Percentiles rank a stretch among this genome's conserved stretches.
These are phyloP conservation scores for Penicillium angulare DNA, from an alignment of 495 filamentous ascomycete species.

Conservation along the genomic window DNA sequence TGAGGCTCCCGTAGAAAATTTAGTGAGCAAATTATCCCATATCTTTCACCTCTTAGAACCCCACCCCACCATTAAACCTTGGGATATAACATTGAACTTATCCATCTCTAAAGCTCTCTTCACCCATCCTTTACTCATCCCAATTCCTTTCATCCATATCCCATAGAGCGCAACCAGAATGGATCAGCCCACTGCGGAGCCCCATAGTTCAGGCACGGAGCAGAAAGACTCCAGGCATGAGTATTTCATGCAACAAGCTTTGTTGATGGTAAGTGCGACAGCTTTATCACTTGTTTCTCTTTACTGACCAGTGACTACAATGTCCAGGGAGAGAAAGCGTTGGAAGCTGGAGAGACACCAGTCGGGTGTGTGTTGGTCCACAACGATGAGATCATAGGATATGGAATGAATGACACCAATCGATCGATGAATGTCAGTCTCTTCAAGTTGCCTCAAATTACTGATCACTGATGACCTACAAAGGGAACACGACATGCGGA, in stretches of 20 bases:
- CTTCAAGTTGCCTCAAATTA: not conserved
- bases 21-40: too few relatives aligned
- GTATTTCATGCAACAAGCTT: slow-evolving; percentile 67
- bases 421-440: slow-evolving; percentile 69
- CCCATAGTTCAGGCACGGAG: not conserved
- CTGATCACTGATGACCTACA: slow-evolving; percentile 7
- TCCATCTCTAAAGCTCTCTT: not conserved
- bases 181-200: not conserved
- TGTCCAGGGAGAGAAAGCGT: slow-evolving; percentile 70
- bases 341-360: slow-evolving; percentile 83
- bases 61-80: too few relatives aligned
- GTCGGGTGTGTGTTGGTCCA: slow-evolving; percentile 94
- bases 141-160: not conserved
- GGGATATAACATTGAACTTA: too few relatives aligned
- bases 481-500: slow-evolving; percentile 95
- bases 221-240: slow-evolving; percentile 41
- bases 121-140: not conserved
- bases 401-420: slow-evolving; percentile 96
- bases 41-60: too few relatives aligned
- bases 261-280: slow-evolving; percentile 56
- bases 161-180: not conserved
- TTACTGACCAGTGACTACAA: too few relatives aligned
- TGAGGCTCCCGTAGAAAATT: not conserved
- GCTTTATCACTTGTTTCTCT: not conserved
- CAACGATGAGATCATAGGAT: slow-evolving; percentile 68